Base-by-base conservation (phyloP, 2,329 filamentous ascomycete genomes). In the Xylaria sp. region DNA sequence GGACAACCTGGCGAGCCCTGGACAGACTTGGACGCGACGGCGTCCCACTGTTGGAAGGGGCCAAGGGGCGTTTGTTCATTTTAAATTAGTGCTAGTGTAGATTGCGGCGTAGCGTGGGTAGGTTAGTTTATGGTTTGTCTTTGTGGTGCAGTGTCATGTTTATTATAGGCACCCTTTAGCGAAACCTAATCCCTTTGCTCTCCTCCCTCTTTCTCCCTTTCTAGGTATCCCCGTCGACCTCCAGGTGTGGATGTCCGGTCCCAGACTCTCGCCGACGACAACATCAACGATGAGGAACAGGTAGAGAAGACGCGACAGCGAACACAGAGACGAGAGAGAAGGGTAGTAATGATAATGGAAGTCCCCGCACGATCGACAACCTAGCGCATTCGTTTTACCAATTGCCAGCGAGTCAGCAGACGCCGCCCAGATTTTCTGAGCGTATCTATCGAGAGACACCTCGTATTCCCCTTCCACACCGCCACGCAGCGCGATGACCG, bases 401-500 rank as follows among this genome's bases (percentile, higher is more conserved):
- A 60, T 62, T 71, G 62, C 69, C 68, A 75, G 72, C 72, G 73
- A 76, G 73, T 73, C 72, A 77, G 73, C 76, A 71, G 71, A 69
- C 71, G 68, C 71, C 69, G 66, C 72, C 70, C 74, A 71, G 74
- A 72, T 72, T 71, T 69, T 68, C 65, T 66, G 71, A 74, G 71
- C 68, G 73, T 69, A 75, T 71, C 70, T 64, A 68, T 68, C 66
- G 44, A 71, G 73, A 62, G 53, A 54, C 66, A 77, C 70, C 78
- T 79, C 77, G 77, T 79, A 79, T 79, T 78, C 74, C 74, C 68
- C 66, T 72, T 72, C 65, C 68, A 73, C 78, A 78, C 80, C 81
- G 78, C 77, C 80, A 79, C 79, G 66, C 71, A 72, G 65, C 70
- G 79, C 79, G 71, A 85, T 84, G 83, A 82, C 81, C 78, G 81